Base-by-base conservation (phyloP, 148 eudicot species). In the Dianthus caryophyllus region DNA sequence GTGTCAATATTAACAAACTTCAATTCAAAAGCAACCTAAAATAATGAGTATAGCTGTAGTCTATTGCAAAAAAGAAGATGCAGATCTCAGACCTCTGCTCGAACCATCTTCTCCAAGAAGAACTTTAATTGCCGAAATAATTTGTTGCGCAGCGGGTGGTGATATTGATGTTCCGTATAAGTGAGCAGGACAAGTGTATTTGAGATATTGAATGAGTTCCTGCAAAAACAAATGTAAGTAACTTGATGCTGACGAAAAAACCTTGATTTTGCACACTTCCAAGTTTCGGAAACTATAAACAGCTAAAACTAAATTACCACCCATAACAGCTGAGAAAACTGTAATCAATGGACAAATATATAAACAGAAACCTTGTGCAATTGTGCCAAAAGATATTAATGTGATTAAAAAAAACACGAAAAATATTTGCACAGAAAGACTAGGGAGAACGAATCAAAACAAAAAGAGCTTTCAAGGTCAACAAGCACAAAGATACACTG, bases 41-140 rank as follows among this genome's bases (percentile, higher is more conserved):
- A 29, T 27, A 17, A 2, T 41, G 11, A 27, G 21, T n/a, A n/a
- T n/a, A n/a, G n/a, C n/a, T n/a, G 14, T n/a, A 73, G 41, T 50
- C 7, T 53, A 44, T 17, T 2, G 4, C 16, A 66, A 41, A 55
- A 0, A 0, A 9, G 48, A 39, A 51, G 43, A 67, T 20, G 61
- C 26, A 56, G 66, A 58, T 43, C 48, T 26, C 65, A 47, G 25
- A 89, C 98, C 98, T 90, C 96, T 84, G 73, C 82, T 84, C 44
- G 98, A 94, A 66, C 98, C 98, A 81, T 94, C 98, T 83, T 87
- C 84, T 64, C 97, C 96, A 56, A 88, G 93, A 64, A 91, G 76
- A 70, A 87, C 93, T 80, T 79, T 70, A 27, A 87, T 90, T 26
- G 97, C 69, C 65, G 96, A 91, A 18, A 91, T 82, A 50, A 87